phyloP scores from a whole-genome alignment of 2,329 filamentous ascomycete genomes.

The Plenodomus lindquistii region DNA sequence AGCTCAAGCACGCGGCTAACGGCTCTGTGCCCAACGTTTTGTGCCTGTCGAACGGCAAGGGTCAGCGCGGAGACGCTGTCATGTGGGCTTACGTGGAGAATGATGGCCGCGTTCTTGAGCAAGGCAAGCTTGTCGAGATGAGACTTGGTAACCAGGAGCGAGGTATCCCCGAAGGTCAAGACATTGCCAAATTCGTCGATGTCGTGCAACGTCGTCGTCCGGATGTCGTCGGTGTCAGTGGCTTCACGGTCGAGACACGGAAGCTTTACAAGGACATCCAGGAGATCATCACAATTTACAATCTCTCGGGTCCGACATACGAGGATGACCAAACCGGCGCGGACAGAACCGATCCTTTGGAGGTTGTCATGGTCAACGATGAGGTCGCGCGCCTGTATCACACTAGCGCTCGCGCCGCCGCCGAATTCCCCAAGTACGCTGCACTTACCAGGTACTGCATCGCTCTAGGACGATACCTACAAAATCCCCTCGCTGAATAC shows the following conservation, averaged over 20 bases:
- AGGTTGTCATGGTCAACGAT: slow-evolving; percentile 91
- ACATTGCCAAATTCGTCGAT: slow-evolving; percentile 73
- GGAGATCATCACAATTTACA: slow-evolving; percentile 75
- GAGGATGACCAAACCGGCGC: slow-evolving; percentile 73
- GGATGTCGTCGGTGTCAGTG: slow-evolving; percentile 87
- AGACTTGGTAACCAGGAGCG: slow-evolving; percentile 68
- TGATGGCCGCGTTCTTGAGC: slow-evolving; percentile 84
- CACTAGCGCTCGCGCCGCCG: slow-evolving; percentile 76
- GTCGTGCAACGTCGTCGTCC: slow-evolving; percentile 79
- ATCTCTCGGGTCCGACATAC: slow-evolving; percentile 78
- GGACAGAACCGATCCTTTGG: slow-evolving; percentile 76
- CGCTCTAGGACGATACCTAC: slow-evolving; percentile 85
- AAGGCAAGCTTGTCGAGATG: slow-evolving; percentile 83
- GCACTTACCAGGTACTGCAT: slow-evolving; percentile 87
- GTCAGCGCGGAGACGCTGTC: slow-evolving; percentile 77
- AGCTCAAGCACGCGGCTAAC: slow-evolving; percentile 87
- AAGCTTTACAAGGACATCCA: slow-evolving; percentile 81
- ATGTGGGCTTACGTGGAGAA: slow-evolving; percentile 94
- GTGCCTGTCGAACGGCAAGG: slow-evolving; percentile 82
- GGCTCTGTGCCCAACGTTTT: slow-evolving; percentile 88
- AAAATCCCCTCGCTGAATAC: slow-evolving; percentile 96
- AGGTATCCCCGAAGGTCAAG: slow-evolving; percentile 65
- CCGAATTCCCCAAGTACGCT: slow-evolving; percentile 79
- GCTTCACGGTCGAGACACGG: slow-evolving; percentile 84
- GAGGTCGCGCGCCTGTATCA: slow-evolving; percentile 97